These are phyloP conservation scores for Pythium utonaiense DNA, from an alignment of 352 stramenopile species.

Conservation along the genomic window DNA sequence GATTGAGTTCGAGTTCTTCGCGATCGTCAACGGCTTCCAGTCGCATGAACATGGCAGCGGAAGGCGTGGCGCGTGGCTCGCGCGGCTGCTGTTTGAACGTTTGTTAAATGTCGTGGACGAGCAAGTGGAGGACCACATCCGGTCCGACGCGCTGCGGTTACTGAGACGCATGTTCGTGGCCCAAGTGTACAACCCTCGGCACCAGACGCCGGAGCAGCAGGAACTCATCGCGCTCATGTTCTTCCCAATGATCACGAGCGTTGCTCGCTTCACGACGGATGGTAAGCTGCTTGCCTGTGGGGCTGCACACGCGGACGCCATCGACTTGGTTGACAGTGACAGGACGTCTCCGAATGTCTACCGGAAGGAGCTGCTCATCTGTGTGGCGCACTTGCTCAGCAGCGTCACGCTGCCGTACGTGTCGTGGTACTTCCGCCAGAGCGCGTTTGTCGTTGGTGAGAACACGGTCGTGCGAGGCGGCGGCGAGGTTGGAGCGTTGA, in stretches of 20 bases:
- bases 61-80: constrained; percentile 38
- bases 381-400: constrained; percentile 54
- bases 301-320: constrained; percentile 4
- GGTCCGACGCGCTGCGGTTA: constrained; percentile 42
- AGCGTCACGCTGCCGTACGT: constrained; percentile 47
- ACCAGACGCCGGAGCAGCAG: constrained; percentile 42
- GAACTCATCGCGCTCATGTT: constrained; percentile 63
- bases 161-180: constrained; percentile 60
- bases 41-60: not conserved
- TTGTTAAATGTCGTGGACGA: constrained; percentile 51
- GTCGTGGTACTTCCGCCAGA: constrained; percentile 39
- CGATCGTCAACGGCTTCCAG: constrained; percentile 46
- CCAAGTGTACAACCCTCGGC: constrained; percentile 49
- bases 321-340: not conserved
- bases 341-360: constrained; percentile 25
- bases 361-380: constrained; percentile 62
- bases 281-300: constrained; percentile 35
- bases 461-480: constrained; percentile 5
- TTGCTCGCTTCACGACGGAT: constrained; percentile 48
- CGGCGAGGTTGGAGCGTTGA: not conserved
- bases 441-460: constrained; percentile 4
- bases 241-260: constrained; percentile 39
- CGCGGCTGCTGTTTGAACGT: constrained; percentile 44
- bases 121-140: constrained; percentile 62
- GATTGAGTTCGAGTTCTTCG: constrained; percentile 72